Evolutionary conservation across 306 rosid genomes (phyloP).

Genomic region (Chamaecrista fasciculata): DNA sequence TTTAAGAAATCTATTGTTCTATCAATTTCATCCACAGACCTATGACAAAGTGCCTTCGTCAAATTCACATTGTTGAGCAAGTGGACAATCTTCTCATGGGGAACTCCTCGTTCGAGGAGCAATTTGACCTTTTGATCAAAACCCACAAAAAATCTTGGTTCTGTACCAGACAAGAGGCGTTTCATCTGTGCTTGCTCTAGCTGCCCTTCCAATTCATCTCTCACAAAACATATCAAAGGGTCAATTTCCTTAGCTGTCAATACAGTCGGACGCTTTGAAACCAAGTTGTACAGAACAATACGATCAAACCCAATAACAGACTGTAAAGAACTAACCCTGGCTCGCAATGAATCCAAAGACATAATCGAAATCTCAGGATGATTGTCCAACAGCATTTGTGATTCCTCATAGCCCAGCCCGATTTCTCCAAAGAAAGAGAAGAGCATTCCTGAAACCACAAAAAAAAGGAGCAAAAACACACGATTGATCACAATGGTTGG

Average conservation of each 20-base stretch:
- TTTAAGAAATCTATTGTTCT: slow-evolving; percentile 40
- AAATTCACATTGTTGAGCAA: slow-evolving; percentile 61
- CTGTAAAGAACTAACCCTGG: slow-evolving; percentile 43
- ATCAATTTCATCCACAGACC: slow-evolving; percentile 58
- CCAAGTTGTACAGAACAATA: slow-evolving; percentile 36
- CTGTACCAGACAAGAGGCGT: slow-evolving; percentile 37
- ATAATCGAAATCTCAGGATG: slow-evolving; percentile 35
- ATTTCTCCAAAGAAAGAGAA: slow-evolving; percentile 49
- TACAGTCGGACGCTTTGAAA: slow-evolving; percentile 40
- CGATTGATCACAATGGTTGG: background rate
- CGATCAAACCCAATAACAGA: slow-evolving; percentile 50
- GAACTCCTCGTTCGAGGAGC: slow-evolving; percentile 53
- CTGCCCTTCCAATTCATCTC: slow-evolving; percentile 46
- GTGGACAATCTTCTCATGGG: slow-evolving; percentile 43
- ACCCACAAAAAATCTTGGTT: slow-evolving; percentile 39
- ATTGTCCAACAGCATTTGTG: slow-evolving; percentile 37
- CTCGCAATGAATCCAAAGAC: slow-evolving; percentile 38
- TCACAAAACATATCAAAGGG: slow-evolving; percentile 45
- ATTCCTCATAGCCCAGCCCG: slow-evolving; percentile 46
- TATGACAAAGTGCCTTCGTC: slow-evolving; percentile 54
- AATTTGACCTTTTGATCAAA: slow-evolving; percentile 56
- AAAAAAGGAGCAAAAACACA: background rate
- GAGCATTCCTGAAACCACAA: slow-evolving; percentile 39
- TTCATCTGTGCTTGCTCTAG: slow-evolving; percentile 46
- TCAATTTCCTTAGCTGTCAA: slow-evolving; percentile 50